Conservation (phyloP, 2,329 filamentous ascomycete species). For the Orbilia oligospora region DNA sequence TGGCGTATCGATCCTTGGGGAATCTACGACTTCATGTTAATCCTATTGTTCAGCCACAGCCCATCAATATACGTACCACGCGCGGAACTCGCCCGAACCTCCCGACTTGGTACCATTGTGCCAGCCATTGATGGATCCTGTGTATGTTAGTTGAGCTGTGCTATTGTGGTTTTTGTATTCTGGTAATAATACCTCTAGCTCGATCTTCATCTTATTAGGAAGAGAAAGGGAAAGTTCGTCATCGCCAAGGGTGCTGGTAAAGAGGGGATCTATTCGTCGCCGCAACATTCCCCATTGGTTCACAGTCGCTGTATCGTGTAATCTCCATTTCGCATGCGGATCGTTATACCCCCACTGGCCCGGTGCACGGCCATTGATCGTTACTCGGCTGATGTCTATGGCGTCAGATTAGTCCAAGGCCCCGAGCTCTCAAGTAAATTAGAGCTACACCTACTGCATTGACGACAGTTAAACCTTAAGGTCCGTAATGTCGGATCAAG, state of each 20-base stretch:
- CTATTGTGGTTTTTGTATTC: not conserved
- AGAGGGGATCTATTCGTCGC: slow-evolving; percentile 75
- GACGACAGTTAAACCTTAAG: slow-evolving; percentile 75
- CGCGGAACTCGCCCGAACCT: slow-evolving; percentile 38
- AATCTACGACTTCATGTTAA: slow-evolving; percentile 60
- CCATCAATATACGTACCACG: slow-evolving; percentile 32
- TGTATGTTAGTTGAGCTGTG: slow-evolving; percentile 11
- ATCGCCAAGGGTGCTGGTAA: slow-evolving; percentile 70
- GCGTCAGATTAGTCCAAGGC: slow-evolving; percentile 13
- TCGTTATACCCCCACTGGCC: slow-evolving; percentile 71
- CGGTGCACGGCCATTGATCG: slow-evolving; percentile 61
- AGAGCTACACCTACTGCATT: slow-evolving; percentile 69
- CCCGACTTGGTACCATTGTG: slow-evolving; percentile 38
- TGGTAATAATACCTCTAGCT: slow-evolving; percentile 68
- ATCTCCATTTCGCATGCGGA: slow-evolving; percentile 76
- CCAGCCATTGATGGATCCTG: slow-evolving; percentile 54
- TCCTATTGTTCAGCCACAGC: not conserved
- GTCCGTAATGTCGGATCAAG: slow-evolving; percentile 72
- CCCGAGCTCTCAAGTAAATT: not conserved
- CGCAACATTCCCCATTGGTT: slow-evolving; percentile 84
- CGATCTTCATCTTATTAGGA: slow-evolving; percentile 75
- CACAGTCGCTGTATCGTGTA: slow-evolving; percentile 75
- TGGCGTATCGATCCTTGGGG: slow-evolving; percentile 66
- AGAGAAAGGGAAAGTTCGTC: slow-evolving; percentile 74
- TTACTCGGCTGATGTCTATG: slow-evolving; percentile 44